Percentiles rank a stretch among this genome's conserved stretches.
These are phyloP conservation scores for Phaeotremella skinneri DNA, from an alignment of 768 basidiomycete species.

Conservation along the genomic window DNA sequence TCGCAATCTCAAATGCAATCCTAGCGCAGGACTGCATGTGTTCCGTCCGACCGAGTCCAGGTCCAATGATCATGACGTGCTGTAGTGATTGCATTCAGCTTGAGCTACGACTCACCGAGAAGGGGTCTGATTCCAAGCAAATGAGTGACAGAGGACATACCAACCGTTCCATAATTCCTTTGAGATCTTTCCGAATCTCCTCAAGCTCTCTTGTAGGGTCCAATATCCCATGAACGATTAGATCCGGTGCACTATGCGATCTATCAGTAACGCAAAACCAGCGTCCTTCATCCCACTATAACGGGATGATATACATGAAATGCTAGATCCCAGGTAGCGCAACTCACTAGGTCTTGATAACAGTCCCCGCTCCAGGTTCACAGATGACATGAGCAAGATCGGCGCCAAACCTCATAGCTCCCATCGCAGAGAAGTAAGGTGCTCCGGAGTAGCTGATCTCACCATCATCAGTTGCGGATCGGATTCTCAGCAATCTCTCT, in stretches of 20 bases:
- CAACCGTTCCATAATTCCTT: conserved; percentile 73
- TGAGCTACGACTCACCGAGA: neutral
- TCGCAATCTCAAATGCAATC: conserved; percentile 71
- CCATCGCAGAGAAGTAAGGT: conserved; percentile 91
- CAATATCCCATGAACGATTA: conserved; percentile 95
- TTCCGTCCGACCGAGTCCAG: conserved; percentile 83
- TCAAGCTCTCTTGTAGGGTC: conserved; percentile 63
- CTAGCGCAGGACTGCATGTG: conserved; percentile 86
- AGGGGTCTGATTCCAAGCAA: neutral
- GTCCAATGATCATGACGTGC: conserved; percentile 90
- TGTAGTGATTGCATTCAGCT: conserved; percentile 19
- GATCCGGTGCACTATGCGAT: conserved; percentile 56
- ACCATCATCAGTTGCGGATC: neutral
- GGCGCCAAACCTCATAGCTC: conserved; percentile 82
- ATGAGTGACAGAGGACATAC: conserved; percentile 24
- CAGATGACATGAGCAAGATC: conserved; percentile 98
- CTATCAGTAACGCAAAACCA: neutral
- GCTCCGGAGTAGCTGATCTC: conserved; percentile 83
- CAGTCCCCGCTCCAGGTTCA: conserved; percentile 81
- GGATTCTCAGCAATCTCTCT: conserved; percentile 3
- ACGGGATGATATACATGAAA: neutral
- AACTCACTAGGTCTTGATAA: conserved; percentile 86
- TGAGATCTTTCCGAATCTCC: conserved; percentile 46
- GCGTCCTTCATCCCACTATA: too few relatives aligned
- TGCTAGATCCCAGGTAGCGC: conserved; percentile 55